Percentiles rank a stretch among this genome's conserved stretches.
phyloP scores from a whole-genome alignment of 2,329 filamentous ascomycete species.

The Emmonsia crescens region DNA sequence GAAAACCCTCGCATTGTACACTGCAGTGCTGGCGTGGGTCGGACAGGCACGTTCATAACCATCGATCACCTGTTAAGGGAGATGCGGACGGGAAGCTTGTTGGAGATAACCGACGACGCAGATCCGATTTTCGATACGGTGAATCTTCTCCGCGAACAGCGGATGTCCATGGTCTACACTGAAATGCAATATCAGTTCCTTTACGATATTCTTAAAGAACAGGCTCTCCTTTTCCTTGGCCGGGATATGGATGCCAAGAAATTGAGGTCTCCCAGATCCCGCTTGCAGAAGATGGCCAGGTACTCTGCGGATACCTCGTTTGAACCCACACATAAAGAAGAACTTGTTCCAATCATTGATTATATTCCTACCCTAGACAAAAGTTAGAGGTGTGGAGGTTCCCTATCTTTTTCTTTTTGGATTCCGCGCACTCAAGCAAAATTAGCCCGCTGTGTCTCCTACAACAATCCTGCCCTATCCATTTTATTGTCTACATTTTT shows the following conservation, averaged over 20 bases:
- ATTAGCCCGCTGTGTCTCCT: not conserved
- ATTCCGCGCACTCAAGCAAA: not conserved
- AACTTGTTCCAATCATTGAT: slow-evolving; percentile 20
- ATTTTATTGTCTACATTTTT: not conserved
- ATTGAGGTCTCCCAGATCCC: slow-evolving; percentile 1
- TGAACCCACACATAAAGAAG: slow-evolving; percentile 24
- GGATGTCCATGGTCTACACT: slow-evolving; percentile 91
- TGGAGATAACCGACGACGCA: slow-evolving; percentile 36
- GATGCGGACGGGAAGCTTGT: slow-evolving; percentile 61
- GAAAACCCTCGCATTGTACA: slow-evolving; percentile 70
- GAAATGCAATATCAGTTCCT: slow-evolving; percentile 77
- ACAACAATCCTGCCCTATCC: not conserved
- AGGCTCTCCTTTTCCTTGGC: slow-evolving; percentile 23
- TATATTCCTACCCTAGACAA: slow-evolving; percentile 2
- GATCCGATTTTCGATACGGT: slow-evolving; percentile 74
- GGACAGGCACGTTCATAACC: slow-evolving; percentile 90
- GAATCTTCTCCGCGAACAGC: slow-evolving; percentile 69
- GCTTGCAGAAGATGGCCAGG: slow-evolving; percentile 8
- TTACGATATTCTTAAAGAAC: slow-evolving; percentile 70
- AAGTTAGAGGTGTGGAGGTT: not conserved
- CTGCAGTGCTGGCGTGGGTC: slow-evolving; percentile 85
- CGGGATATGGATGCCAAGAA: slow-evolving; percentile 11
- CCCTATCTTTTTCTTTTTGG: not conserved
- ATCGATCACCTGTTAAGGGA: slow-evolving; percentile 85
- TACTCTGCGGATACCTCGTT: slow-evolving; percentile 18